Conservation (phyloP, 2,329 filamentous ascomycete genomes). For the Colletotrichum noveboracense region DNA sequence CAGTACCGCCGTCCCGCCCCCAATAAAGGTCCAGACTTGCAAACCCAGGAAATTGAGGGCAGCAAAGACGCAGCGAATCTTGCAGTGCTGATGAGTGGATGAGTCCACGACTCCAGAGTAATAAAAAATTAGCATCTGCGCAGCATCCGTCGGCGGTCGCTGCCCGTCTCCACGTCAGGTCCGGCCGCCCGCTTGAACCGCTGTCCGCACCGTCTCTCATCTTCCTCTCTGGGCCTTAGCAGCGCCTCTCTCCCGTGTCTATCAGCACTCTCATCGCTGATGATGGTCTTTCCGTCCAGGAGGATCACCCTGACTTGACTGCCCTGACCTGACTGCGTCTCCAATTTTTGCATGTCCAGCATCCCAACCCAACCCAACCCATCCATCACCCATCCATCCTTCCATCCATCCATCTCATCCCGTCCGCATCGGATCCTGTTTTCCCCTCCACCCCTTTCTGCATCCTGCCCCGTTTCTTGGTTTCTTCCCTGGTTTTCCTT, state of each 20-base stretch:
- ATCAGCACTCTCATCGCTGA: background rate
- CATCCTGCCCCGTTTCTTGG: background rate
- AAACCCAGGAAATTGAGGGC: background rate
- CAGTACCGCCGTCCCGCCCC: constrained; percentile 15
- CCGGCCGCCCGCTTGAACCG: background rate
- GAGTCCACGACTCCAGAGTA: background rate
- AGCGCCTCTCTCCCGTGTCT: background rate
- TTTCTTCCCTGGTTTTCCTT: background rate
- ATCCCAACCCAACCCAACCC: background rate
- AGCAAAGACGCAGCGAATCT: background rate
- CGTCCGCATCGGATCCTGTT: constrained; percentile 6
- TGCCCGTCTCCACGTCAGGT: background rate
- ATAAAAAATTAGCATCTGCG: background rate
- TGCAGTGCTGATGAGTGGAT: background rate
- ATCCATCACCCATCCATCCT: background rate
- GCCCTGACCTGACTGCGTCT: background rate
- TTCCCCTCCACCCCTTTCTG: background rate
- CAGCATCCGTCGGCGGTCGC: background rate
- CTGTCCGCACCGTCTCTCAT: background rate
- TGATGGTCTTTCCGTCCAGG: background rate
- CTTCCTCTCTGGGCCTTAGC: background rate
- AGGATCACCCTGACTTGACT: background rate
- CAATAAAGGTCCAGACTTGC: background rate
- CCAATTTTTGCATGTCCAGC: background rate
- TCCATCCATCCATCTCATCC: background rate